Base-by-base conservation (phyloP, 2,329 filamentous ascomycete species). In the Rugonectria rugulosa region DNA sequence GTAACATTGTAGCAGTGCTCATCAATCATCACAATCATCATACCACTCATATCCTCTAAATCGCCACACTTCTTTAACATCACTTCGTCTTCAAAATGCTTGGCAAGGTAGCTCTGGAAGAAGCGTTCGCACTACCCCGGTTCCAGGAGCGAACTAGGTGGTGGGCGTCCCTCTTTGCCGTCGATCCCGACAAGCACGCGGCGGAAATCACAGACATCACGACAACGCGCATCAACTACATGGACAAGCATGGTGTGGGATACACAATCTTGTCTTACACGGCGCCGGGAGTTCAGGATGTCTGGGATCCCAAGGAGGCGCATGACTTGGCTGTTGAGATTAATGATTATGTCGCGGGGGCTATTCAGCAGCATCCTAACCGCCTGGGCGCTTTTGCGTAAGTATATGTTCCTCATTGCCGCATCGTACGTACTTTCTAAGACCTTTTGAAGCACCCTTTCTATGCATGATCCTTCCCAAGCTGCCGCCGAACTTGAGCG, bases 51-150 rank as follows among this genome's bases (percentile, higher is more conserved):
- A 10, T 24, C 19, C 19, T 34, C n/a, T 32, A 23, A 4, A 15
- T 24, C 21, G 14, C 12, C 27, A 15, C n/a, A 9, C 6, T 23
- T 36, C 29, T 7, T 19, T n/a, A 14, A 6, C 36, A 10, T 20
- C 10, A 40, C 9, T 12, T n/a, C 19, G 6, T 26, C 24, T 11
- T 38, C 53, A 68, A 5, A 20, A 86, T 86, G 83, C 71, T 79
- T 11, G 85, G 85, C 56, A 88, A 88, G 60, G 78, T 88, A 54
- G 81, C 81, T 11, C 75, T 88, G 19, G 85, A 88, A 68, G 85
- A 88, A 72, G 83, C 84, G 12, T 87, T 86, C 59, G 81, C 80
- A 57, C 76, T 87, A 6, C 83, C 86, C 38, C 79, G 83, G 27
- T 78, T 86, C 58, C 75, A 80, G 40, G 82, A 87, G 59, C 81